Evolutionary conservation across 768 basidiomycete genomes (phyloP), one percentile per base, ranked within the genome.

Genomic region (Collybiopsis luxurians): DNA sequence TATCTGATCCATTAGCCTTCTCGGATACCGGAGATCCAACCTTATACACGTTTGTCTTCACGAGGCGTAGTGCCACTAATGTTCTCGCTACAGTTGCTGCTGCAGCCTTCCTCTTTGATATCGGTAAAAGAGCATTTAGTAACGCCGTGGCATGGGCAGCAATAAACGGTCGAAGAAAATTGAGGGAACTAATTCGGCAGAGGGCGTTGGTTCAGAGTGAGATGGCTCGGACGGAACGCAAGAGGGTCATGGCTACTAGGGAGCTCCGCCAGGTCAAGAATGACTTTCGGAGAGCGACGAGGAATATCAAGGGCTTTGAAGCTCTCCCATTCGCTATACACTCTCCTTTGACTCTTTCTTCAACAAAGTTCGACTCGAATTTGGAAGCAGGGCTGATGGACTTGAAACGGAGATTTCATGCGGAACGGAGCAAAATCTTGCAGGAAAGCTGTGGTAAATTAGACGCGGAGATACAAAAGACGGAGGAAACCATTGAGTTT

Each of bases 1-100:
- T 38, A 38, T 38, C 7, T 17, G 36, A 38, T 17, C 36, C 36
- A 9, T 17, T 38, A 9, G 36, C 36, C 17, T 38, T 38, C 36
- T 9, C 7, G 9, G 11, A 64, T 54, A 17, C 11, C 12, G 27
- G 60, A 64, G 46, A 64, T 58, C 28, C 36, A 38, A 9, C 17
- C 7, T 9, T 38, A 7, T 38, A 38, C 17, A 17, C 9, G 17
- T 38, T 38, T 17, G 9, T 17, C 36, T 38, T 38, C 36, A 38
- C 36, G 36, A 7, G 36, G 17, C 36, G 36, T 38, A 38, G 36
- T 9, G 17, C 36, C 36, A 9, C 36, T 9, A 38, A 38, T 38
- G 36, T 38, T 38, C 36, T 38, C 17, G 36, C 36, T 17, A 38
- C 36, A 7, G 36, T 38, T 9, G 36, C 36, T 38, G 9, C 17